Percentiles rank a stretch among this genome's conserved stretches.
Conservation (phyloP, 768 basidiomycete species). For the Pulveroboletus sp. region DNA sequence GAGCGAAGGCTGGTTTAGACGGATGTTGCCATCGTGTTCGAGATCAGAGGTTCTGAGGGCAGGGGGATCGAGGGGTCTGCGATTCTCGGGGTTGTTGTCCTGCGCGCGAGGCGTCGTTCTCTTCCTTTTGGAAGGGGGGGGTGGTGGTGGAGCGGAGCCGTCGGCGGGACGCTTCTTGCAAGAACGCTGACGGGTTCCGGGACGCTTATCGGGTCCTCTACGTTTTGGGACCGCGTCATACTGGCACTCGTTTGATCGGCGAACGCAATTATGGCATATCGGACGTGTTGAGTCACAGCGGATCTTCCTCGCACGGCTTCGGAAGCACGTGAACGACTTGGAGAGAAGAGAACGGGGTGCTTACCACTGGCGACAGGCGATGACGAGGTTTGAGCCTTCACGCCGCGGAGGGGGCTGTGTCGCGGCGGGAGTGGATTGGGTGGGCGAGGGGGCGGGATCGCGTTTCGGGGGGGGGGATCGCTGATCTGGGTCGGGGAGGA, state of each 20-base stretch:
- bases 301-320: constrained; percentile 81
- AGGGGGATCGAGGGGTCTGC: constrained; percentile 26
- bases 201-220: constrained; percentile 82
- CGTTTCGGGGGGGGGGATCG: constrained; percentile 40
- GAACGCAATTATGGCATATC: constrained; percentile 77
- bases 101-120: constrained; percentile 34
- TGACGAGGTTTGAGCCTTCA: constrained; percentile 67
- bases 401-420: constrained; percentile 38
- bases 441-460: constrained; percentile 42
- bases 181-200: constrained; percentile 78
- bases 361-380: constrained; percentile 84
- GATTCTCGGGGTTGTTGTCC: constrained; percentile 32
- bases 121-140: constrained; percentile 55
- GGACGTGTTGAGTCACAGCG: constrained; percentile 83
- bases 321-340: constrained; percentile 29
- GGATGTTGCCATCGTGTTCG: constrained; percentile 22
- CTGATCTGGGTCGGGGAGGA: constrained; percentile 23
- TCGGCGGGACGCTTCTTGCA: constrained; percentile 76
- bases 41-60: constrained; percentile 25
- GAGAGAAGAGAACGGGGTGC: constrained; percentile 34
- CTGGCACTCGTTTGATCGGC: constrained; percentile 73
- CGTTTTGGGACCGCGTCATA: constrained; percentile 81
- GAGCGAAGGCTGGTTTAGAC: constrained; percentile 30
- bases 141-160: constrained; percentile 46
- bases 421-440: constrained; percentile 25